Conservation (phyloP, 345 rosid genomes). For the Isatis tinctoria region DNA sequence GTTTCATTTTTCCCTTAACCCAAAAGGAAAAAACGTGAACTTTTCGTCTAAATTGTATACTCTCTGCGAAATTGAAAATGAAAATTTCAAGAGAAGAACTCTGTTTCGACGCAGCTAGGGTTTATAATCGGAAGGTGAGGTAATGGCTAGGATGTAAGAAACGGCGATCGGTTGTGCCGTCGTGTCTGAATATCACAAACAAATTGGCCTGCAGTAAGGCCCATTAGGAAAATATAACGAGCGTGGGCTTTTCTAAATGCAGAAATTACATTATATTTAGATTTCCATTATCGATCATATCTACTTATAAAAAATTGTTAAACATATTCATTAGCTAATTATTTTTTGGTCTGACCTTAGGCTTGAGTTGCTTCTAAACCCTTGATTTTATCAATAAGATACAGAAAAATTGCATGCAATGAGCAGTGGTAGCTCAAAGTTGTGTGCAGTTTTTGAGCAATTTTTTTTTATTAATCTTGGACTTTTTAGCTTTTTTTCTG, state of each 20-base stretch:
- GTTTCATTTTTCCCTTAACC: slow-evolving; percentile 5
- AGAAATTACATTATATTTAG: neutral
- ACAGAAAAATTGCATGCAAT: too few relatives aligned
- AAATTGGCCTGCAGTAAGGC: neutral
- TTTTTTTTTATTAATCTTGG: too few relatives aligned
- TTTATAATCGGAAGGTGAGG: slow-evolving; percentile 15
- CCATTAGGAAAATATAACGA: neutral
- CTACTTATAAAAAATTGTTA: too few relatives aligned
- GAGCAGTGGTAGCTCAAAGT: too few relatives aligned
- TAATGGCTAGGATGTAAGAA: neutral
- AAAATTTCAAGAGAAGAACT: neutral
- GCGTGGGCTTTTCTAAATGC: neutral
- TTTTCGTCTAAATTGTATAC: neutral
- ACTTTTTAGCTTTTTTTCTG: too few relatives aligned
- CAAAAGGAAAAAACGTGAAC: neutral
- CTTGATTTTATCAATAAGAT: too few relatives aligned
- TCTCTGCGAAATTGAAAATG: neutral
- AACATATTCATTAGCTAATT: too few relatives aligned
- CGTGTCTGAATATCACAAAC: neutral
- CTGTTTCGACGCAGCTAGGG: slow-evolving; percentile 27
- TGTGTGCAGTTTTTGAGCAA: too few relatives aligned
- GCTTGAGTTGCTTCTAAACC: too few relatives aligned
- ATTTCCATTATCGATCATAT: too few relatives aligned
- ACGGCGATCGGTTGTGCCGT: slow-evolving; percentile 18
- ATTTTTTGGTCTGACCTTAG: too few relatives aligned